Conservation (phyloP, 139 green algal species). For the Astrephomene gubernaculifera region DNA sequence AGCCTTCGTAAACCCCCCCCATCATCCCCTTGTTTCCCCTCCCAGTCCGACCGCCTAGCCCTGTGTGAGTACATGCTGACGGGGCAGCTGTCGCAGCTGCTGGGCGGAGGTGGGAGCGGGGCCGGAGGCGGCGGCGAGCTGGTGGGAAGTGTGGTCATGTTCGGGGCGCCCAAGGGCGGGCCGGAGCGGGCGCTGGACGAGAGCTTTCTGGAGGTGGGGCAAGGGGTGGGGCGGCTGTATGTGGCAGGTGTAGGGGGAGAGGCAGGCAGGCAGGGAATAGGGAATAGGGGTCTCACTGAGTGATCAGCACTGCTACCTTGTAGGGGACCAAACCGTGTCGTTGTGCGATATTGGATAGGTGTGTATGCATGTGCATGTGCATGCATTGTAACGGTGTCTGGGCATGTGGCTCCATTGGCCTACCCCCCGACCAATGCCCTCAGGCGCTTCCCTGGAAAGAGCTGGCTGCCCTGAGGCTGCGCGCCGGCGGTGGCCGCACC, state of each 20-base stretch:
- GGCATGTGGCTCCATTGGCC: no score
- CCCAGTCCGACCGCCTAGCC: constrained; percentile 43
- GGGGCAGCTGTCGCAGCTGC: constrained; percentile 43
- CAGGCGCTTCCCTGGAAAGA: not conserved
- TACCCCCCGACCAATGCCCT: not conserved
- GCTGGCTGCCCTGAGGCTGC: not conserved
- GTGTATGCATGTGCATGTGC: not conserved
- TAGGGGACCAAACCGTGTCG: no score
- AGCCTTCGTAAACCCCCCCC: not conserved
- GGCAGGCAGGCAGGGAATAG: not conserved
- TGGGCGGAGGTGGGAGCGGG: no score
- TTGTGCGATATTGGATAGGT: not conserved
- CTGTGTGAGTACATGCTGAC: constrained; percentile 47
- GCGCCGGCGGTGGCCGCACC: not conserved
- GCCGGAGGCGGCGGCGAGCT: constrained; percentile 22
- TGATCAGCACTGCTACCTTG: no score
- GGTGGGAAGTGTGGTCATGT: constrained; percentile 59
- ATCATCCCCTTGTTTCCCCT: not conserved
- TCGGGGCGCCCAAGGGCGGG: constrained; percentile 32
- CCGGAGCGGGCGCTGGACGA: constrained; percentile 38
- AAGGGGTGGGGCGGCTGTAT: not conserved
- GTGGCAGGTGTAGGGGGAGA: not conserved
- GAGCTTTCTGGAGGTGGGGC: constrained; percentile 40
- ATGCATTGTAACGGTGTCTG: not conserved
- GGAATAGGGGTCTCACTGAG: no score